Base-by-base conservation (phyloP, 2,329 filamentous ascomycete genomes). In the Podosphaera xanthii region DNA sequence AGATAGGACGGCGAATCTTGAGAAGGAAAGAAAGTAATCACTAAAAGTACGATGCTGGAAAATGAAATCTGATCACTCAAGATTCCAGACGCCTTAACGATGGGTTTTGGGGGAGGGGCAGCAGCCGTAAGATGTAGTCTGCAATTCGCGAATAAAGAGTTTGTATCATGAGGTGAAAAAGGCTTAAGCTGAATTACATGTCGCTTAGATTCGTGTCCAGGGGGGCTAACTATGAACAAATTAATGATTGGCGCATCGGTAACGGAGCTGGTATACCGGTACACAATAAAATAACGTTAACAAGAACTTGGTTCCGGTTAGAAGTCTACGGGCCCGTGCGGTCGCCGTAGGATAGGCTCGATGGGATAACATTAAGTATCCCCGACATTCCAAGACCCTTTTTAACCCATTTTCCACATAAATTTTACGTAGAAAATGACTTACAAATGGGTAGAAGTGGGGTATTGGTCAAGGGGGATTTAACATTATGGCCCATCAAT, bases 1-100 rank as follows among this genome's bases (percentile, higher is more conserved):
- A 48, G 59, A 62, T 59, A 60, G 61, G 59, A 62, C 60, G 60
- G 58, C 58, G 59, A 58, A 61, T 56, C 61, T 7, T 58, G 38
- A n/a, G 53, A 66, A 66, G 58, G 62, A 64, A 66, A 65, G 59
- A 65, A 64, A 60, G 62, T 56, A 64, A 62, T 61, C 60, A 63
- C 59, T 62, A 65, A 63, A 60, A 60, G 59, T 62, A 66, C 62
- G 64, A 66, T 59, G 66, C 61, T 61, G 64, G 64, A 50, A 61
- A 60, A 65, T 63, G 61, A 64, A 66, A 65, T 61, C 61, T 53
- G 33, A 54, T 49, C 48, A 59, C 58, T 59, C 48, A 49, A 54
- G 35, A 54, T 57, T 63, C 61, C 63, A 61, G 58, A 64, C 59
- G 62, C 63, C 64, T 50, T 57, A 44, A 12, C 10, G 40, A 44